phyloP scores from a whole-genome alignment of 441 rosid species.

The Iberis amara region DNA sequence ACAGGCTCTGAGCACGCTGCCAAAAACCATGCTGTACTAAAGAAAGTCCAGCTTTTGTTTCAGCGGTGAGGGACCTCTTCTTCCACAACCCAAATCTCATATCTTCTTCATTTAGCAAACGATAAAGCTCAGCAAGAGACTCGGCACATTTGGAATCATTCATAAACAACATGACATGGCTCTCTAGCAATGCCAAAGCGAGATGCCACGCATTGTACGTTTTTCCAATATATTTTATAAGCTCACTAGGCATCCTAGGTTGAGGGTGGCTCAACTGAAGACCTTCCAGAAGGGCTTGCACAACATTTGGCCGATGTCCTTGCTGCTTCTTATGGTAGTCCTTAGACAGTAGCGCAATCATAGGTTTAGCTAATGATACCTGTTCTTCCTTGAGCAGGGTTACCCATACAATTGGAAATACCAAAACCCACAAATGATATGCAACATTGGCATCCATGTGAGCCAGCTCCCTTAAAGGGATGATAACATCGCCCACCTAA shows the following conservation, averaged over 20 bases:
- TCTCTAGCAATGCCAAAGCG: conserved; percentile 89
- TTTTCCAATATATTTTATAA: conserved; percentile 93
- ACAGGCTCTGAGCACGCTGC: conserved; percentile 92
- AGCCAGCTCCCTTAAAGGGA: conserved; percentile 93
- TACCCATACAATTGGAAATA: conserved; percentile 97
- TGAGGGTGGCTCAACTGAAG: conserved; percentile 98
- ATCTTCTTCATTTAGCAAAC: conserved; percentile 95
- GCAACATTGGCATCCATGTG: conserved; percentile 96
- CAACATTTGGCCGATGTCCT: conserved; percentile 91
- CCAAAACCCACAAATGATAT: conserved; percentile 96
- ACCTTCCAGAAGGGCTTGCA: conserved; percentile 98
- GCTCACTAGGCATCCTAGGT: conserved; percentile 98
- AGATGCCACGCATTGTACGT: conserved; percentile 99
- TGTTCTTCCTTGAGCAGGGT: conserved; percentile 90
- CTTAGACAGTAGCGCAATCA: conserved; percentile 78
- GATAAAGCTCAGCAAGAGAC: conserved; percentile 95
- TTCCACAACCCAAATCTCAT: conserved; percentile 99
- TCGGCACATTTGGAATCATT: conserved; percentile 87
- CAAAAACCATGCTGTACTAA: conserved; percentile 98
- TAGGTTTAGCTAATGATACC: conserved; percentile 78
- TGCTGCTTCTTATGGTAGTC: conserved; percentile 99
- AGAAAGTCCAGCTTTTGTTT: conserved; percentile 96
- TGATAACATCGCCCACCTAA: conserved; percentile 90
- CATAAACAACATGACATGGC: conserved; percentile 85
- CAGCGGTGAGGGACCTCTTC: conserved; percentile 90